Base-by-base conservation (phyloP, 257 asterid species). In the Ocimum tenuiflorum region DNA sequence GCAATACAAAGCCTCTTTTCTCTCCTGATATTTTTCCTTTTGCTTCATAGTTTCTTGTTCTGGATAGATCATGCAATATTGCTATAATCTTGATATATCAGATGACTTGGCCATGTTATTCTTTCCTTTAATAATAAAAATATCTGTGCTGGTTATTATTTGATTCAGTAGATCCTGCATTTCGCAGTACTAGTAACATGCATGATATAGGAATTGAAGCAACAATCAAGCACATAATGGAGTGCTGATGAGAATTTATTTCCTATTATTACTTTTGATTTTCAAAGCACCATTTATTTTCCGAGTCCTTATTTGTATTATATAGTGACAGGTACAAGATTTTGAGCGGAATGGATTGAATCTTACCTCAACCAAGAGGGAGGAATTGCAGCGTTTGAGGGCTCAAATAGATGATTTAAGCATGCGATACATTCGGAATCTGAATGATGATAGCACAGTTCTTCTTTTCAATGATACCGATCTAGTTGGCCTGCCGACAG, bases 311-410 rank as follows among this genome's bases (percentile, higher is more conserved):
- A 77, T 79, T 72, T 70, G 73, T 67, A 74, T 76, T 69, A 67
- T 85, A 77, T 83, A 86, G 91, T 92, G 96, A 92, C 98, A 92
- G 99, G 87, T 92, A 83, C 81, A 76, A 79, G 97, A 92, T 69
- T 92, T 87, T 80, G 99, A 87, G 79, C 82, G 94, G 80, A 89
- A 86, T 63, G 99, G 99, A 43, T 73, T 88, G 73, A 82, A 86
- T 78, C 91, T 92, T 48, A 83, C 96, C 46, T 80, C 86, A 70
- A 80, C 91, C 49, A 89, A 92, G 86, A 89, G 88, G 79, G 91
- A 82, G 67, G 97, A 89, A 68, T 80, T 86, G 78, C 85, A 89
- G 77, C 95, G 95, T 59, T 67, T 89, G 80, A 84, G 71, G 79
- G 67, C 67, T 68, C 89, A 86, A 70, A 81, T 92, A 60, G 91